Base-by-base conservation (phyloP, 75 land plant species). In the Ceratopteris richardii region DNA sequence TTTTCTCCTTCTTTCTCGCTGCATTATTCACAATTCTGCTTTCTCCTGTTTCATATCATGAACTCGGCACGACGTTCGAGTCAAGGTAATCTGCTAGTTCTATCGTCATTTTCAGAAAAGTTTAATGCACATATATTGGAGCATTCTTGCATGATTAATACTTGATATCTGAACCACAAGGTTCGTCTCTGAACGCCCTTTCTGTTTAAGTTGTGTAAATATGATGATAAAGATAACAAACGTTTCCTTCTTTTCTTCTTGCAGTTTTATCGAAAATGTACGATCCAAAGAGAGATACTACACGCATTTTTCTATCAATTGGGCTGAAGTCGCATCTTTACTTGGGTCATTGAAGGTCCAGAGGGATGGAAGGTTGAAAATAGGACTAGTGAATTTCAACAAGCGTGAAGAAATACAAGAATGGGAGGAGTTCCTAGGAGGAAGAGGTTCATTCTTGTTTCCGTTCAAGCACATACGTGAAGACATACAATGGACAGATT, bases 361-460 rank as follows among this genome's bases (percentile, higher is more conserved):
- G 24, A 53, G 31, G 21, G 36, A 31, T 18, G 64, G 53, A n/a
- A 43, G 44, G 2, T 62, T 72, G 48, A 75, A 67, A 24, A 62
- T 84, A 23, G 88, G 85, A n/a, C 55, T 88, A 21, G 24, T 84
- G 13, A 88, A 88, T 58, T 78, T 88, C 51, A 66, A 77, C 57
- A 41, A 39, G 27, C 42, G n/a, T 1, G 69, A 44, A 25, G 86
- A 78, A 56, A 57, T 69, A 36, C 43, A 58, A 20, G 57, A 68
- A 2, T 81, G 80, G 80, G 61, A 76, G 54, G 57, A 74, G 51
- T 48, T 78, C 24, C n/a, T 68, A 26, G 72, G 79, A 21, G 60
- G 57, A 44, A 63, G 54, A 24, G 70, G 69, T 17, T 68, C 60
- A 31, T 30, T 52, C 26, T 20, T 42, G 23, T 59, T 88, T 29